These are phyloP conservation scores for Nitzschia putrida DNA, from an alignment of 108 stramenopile species.

Conservation along the genomic window DNA sequence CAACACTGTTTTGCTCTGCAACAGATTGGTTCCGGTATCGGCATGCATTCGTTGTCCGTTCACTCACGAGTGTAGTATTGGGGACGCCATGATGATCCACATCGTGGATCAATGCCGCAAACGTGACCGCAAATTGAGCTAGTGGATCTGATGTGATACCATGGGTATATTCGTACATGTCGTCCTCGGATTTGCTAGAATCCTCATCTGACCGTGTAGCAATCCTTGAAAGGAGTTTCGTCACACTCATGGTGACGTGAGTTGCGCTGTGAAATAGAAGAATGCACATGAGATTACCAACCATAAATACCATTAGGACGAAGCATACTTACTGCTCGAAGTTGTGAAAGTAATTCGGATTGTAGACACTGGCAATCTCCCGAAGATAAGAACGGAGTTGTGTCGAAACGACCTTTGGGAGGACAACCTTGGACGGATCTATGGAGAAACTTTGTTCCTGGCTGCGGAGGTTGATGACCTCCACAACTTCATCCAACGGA, in stretches of 20 bases:
- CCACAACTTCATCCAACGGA: slow-evolving; percentile 23
- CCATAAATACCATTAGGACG: no score
- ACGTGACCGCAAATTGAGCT: slow-evolving; percentile 41
- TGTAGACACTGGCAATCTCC: slow-evolving; percentile 38
- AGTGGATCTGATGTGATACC: slow-evolving; percentile 35
- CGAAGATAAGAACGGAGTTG: slow-evolving; percentile 45
- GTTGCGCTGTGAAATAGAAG: not conserved
- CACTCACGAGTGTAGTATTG: slow-evolving; percentile 41
- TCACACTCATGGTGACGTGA: not conserved
- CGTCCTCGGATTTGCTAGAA: not conserved
- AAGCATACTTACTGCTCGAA: slow-evolving; percentile 42
- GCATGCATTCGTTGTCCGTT: slow-evolving; percentile 21
- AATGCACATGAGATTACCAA: no score
- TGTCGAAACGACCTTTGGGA: slow-evolving; percentile 14
- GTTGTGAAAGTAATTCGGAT: slow-evolving; percentile 46
- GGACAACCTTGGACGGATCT: slow-evolving; percentile 8
- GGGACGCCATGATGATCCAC: slow-evolving; percentile 51
- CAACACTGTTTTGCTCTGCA: slow-evolving; percentile 43
- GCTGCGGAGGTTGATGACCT: slow-evolving; percentile 11
- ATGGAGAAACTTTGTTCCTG: slow-evolving; percentile 5
- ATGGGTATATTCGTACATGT: slow-evolving; percentile 7
- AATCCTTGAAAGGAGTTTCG: not conserved
- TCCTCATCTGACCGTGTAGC: not conserved
- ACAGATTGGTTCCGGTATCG: slow-evolving; percentile 38
- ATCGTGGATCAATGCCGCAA: slow-evolving; percentile 48